Percentiles rank a stretch among this genome's conserved stretches.
Conservation (phyloP, 1,284 basidiomycete species). For the Moniliella sp. region DNA sequence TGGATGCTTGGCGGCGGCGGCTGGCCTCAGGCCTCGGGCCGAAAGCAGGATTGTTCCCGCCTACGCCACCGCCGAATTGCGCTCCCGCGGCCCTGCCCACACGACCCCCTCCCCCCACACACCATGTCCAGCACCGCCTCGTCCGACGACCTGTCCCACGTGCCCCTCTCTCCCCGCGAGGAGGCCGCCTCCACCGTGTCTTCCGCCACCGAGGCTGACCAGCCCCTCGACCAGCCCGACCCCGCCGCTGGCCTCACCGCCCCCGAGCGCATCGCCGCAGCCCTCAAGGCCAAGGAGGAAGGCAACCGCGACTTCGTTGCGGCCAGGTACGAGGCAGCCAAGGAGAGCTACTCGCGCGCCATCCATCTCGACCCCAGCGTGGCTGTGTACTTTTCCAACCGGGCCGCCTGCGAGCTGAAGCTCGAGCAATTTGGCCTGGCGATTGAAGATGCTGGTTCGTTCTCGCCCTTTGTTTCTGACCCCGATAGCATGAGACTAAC, state of each 20-base stretch:
- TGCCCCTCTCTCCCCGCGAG: no score
- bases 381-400: slow-evolving; percentile 21
- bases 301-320: slow-evolving; percentile 25
- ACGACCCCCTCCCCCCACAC: no score
- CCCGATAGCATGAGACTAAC: background rate
- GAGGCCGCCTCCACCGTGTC: no score
- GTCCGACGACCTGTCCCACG: no score
- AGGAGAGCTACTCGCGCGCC: slow-evolving; percentile 18
- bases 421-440: slow-evolving; percentile 31
- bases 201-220: no score
- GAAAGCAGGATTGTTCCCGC: no score
- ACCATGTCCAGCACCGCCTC: no score
- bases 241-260: slow-evolving; percentile 4
- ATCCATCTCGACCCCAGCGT: slow-evolving; percentile 21
- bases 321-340: slow-evolving; percentile 18
- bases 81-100: no score
- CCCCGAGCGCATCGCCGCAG: slow-evolving; percentile 10
- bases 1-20: no score
- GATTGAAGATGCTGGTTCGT: slow-evolving; percentile 21
- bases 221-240: no score
- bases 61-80: no score
- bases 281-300: slow-evolving; percentile 13
- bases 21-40: no score
- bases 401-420: slow-evolving; percentile 30
- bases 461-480: background rate